Percentiles rank a stretch among this genome's conserved stretches.
Evolutionary conservation across 768 basidiomycete species (phyloP).

Genomic region (Boletus subparvulus): DNA sequence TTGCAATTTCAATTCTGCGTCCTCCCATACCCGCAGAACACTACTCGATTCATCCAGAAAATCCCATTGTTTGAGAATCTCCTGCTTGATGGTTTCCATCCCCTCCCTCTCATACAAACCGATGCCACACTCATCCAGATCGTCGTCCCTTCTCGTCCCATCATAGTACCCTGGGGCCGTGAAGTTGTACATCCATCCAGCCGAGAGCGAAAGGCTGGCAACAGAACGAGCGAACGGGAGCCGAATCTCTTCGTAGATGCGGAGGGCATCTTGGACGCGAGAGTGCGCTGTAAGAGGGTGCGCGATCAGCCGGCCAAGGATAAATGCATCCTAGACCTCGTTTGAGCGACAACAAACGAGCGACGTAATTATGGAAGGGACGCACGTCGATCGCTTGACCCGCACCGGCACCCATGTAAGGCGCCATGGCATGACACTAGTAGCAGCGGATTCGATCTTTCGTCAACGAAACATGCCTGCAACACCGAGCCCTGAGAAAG

Average conservation of each 20-base stretch:
- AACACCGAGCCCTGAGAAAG: background rate
- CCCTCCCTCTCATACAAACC: slow-evolving; percentile 16
- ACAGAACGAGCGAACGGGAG: slow-evolving; percentile 17
- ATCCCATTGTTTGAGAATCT: slow-evolving; percentile 15
- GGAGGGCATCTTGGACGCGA: slow-evolving; percentile 2
- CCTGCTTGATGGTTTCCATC: slow-evolving; percentile 13
- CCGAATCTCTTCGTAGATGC: slow-evolving; percentile 12
- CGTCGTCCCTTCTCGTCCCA: slow-evolving; percentile 12
- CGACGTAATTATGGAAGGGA: background rate
- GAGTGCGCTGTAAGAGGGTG: slow-evolving; percentile 13
- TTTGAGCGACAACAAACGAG: background rate
- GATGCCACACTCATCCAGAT: slow-evolving; percentile 8
- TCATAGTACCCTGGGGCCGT: slow-evolving; percentile 21
- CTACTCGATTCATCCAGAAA: slow-evolving; percentile 10
- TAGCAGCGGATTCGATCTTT: no score
- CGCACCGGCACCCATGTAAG: slow-evolving; percentile 24
- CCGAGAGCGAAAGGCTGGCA: slow-evolving; percentile 15
- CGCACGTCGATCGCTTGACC: slow-evolving; percentile 29
- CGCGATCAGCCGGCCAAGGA: slow-evolving; percentile 25
- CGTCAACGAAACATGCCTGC: background rate
- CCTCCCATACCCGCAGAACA: slow-evolving; percentile 14
- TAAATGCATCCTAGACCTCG: slow-evolving; percentile 14
- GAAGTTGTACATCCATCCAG: slow-evolving; percentile 22
- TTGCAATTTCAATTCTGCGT: slow-evolving; percentile 14
- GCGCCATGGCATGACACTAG: slow-evolving; percentile 28